phyloP scores from a whole-genome alignment of 192 early-diverging fungal species.

The Linnemannia hyalina region DNA sequence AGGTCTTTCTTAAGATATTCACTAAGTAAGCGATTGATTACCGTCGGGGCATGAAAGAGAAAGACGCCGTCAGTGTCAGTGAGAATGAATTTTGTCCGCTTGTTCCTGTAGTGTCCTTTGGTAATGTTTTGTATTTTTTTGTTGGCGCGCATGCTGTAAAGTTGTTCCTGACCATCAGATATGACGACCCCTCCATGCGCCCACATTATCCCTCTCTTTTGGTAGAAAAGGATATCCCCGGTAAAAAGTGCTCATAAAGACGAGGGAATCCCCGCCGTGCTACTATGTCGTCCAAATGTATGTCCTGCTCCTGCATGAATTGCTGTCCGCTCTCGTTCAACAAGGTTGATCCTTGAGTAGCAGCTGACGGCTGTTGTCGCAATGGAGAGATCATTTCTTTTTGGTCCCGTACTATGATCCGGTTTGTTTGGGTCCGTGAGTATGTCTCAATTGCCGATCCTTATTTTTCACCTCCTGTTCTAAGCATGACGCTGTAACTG shows the following conservation, averaged over 20 bases:
- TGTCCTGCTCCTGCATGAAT: background rate
- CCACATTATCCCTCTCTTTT: background rate
- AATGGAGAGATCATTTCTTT: background rate
- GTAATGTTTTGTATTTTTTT: background rate
- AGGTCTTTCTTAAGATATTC: conserved; percentile 78
- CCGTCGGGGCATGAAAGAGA: background rate
- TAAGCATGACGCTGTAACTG: background rate
- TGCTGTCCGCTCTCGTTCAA: background rate
- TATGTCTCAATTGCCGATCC: background rate
- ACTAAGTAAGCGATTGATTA: conserved; percentile 32
- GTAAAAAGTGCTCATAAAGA: background rate
- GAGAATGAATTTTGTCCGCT: background rate
- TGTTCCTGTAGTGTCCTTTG: background rate
- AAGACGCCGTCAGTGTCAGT: background rate
- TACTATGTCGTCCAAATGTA: background rate
- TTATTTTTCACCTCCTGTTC: background rate
- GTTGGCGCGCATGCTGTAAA: background rate
- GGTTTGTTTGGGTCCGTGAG: background rate
- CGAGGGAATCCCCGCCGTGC: background rate
- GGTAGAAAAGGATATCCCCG: background rate
- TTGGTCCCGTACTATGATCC: conserved; percentile 3
- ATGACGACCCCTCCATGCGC: background rate
- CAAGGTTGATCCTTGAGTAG: background rate
- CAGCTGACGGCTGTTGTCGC: background rate
- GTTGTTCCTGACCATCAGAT: background rate